Percentiles rank a stretch among this genome's conserved stretches.
These are phyloP conservation scores for Saccharomyces hybrid DNA, from an alignment of 1,139 yeast species.

Conservation along the genomic window DNA sequence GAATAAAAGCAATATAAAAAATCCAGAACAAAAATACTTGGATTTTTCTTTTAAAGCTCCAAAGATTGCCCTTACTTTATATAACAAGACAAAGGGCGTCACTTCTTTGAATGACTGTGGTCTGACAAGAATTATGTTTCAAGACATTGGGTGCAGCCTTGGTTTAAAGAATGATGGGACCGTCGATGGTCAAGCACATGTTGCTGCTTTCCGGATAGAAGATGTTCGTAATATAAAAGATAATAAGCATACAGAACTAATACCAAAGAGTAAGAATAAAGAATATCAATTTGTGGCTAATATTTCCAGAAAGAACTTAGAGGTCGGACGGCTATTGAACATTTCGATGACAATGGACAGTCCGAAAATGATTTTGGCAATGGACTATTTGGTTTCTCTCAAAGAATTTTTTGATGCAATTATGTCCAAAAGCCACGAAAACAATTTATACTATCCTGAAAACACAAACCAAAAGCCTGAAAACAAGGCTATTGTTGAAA, in stretches of 20 bases:
- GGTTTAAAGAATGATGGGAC: constrained; percentile 48
- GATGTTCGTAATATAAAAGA: constrained; percentile 59
- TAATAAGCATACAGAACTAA: constrained; percentile 70
- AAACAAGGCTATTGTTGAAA: background rate
- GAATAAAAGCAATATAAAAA: background rate
- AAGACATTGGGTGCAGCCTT: constrained; percentile 49
- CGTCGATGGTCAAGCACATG: constrained; percentile 53
- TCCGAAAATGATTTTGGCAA: constrained; percentile 72
- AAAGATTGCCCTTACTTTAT: constrained; percentile 55
- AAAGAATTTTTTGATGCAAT: constrained; percentile 40
- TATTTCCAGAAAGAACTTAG: constrained; percentile 38
- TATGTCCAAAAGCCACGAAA: background rate
- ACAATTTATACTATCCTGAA: background rate
- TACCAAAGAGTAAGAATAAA: constrained; percentile 60
- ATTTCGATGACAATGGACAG: constrained; percentile 64
- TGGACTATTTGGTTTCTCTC: constrained; percentile 77
- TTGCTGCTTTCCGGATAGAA: constrained; percentile 67
- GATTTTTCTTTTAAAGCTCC: constrained; percentile 54
- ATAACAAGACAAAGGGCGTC: constrained; percentile 45
- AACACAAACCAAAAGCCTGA: background rate
- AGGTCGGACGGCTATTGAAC: constrained; percentile 41
- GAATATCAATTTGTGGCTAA: constrained; percentile 67
- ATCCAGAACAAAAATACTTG: constrained; percentile 28
- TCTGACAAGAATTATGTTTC: constrained; percentile 59
- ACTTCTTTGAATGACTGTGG: constrained; percentile 36